These are phyloP conservation scores for Noccaea bulbosa DNA, from an alignment of 345 rosid genomes.

Conservation along the genomic window DNA sequence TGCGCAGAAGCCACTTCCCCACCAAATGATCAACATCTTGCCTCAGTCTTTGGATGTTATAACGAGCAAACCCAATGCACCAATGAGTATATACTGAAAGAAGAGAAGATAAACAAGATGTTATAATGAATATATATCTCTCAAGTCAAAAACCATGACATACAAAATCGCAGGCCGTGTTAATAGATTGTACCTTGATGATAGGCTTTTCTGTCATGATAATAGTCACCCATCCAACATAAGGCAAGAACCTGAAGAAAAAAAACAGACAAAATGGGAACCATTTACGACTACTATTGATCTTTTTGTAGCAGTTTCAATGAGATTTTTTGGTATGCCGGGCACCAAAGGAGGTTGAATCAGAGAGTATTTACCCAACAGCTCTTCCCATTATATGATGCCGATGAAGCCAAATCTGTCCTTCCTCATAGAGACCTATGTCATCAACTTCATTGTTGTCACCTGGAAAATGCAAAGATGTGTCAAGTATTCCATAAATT, in stretches of 20 bases:
- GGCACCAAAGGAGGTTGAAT: constrained; percentile 2
- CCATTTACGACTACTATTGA: constrained; percentile 2
- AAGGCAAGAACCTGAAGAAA: constrained; percentile 69
- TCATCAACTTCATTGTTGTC: constrained; percentile 65
- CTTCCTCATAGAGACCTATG: constrained; percentile 62
- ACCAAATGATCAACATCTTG: constrained; percentile 9
- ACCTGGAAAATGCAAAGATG: constrained; percentile 51
- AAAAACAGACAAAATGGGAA: constrained; percentile 9
- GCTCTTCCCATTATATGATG: constrained; percentile 81
- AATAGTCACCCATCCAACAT: constrained; percentile 80
- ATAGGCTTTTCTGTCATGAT: constrained; percentile 75
- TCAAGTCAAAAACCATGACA: constrained; percentile 5
- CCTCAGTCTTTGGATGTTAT: constrained; percentile 66
- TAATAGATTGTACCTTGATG: constrained; percentile 61
- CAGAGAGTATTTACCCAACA: constrained; percentile 58
- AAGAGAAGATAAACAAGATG: constrained; percentile 17
- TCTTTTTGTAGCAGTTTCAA: background rate
- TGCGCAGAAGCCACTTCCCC: constrained; percentile 24
- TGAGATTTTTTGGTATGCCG: background rate
- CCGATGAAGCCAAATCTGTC: constrained; percentile 71
- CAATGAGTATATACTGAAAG: constrained; percentile 64
- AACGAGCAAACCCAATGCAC: constrained; percentile 63
- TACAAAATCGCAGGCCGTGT: background rate
- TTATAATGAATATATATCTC: constrained; percentile 3
- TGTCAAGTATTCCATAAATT: constrained; percentile 13